Conservation (phyloP, 768 basidiomycete genomes). For the Suillus subaureus region DNA sequence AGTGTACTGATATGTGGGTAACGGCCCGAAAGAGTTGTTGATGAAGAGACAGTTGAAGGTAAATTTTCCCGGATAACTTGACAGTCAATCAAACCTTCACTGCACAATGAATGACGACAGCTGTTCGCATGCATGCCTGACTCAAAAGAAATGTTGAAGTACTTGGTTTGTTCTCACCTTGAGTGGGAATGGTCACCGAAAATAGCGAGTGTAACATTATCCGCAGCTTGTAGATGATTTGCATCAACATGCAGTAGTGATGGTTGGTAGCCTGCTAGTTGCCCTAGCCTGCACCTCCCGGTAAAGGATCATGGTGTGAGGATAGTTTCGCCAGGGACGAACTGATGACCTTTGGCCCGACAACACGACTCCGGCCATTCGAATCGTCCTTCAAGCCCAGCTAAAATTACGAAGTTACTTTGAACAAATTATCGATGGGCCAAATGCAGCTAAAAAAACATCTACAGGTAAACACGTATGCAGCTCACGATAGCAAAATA, state of each 20-base stretch:
- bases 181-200: background rate
- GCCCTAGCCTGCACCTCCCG: background rate
- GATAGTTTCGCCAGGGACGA: background rate
- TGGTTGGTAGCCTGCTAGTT: background rate
- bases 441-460: too few relatives aligned
- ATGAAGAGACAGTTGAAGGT: too few relatives aligned
- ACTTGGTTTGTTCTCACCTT: too few relatives aligned
- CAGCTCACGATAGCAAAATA: conserved; percentile 4
- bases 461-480: background rate
- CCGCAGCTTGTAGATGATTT: background rate
- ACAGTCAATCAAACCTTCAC: too few relatives aligned
- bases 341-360: background rate
- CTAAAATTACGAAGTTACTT: background rate
- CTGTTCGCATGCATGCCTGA: too few relatives aligned
- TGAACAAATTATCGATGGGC: background rate
- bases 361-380: background rate
- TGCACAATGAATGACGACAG: too few relatives aligned
- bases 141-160: too few relatives aligned
- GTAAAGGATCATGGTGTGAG: background rate
- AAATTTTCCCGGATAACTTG: too few relatives aligned
- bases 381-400: background rate
- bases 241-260: background rate
- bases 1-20: too few relatives aligned
- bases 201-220: background rate
- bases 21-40: too few relatives aligned